A percentile compares a stretch with the other conserved stretches of the same genome.
Evolutionary conservation across 306 rosid genomes (phyloP).

Genomic region (Glycyrrhiza uralensis): DNA sequence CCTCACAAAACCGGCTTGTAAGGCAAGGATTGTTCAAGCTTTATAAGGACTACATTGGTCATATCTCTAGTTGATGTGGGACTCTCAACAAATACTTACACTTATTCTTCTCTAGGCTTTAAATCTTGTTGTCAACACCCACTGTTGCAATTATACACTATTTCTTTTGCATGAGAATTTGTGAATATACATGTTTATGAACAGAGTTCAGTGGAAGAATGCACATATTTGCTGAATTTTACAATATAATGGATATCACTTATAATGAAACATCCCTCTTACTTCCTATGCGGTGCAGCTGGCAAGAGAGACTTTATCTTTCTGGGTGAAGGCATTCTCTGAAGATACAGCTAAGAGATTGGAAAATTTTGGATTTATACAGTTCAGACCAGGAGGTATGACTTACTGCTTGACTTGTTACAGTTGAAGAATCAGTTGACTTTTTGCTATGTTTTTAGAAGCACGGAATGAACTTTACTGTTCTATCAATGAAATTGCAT

Average conservation of each 20-base stretch:
- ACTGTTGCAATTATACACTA: not conserved
- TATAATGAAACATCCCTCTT: slow-evolving; percentile 9
- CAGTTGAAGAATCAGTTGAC: not conserved
- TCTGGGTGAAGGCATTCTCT: slow-evolving; percentile 99
- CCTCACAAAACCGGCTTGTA: too few relatives aligned
- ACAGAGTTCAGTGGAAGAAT: not conserved
- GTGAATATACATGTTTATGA: not conserved
- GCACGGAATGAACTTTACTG: not conserved
- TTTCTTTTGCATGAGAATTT: slow-evolving; percentile 16
- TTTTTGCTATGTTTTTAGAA: not conserved
- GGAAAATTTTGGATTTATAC: slow-evolving; percentile 98
- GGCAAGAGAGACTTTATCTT: slow-evolving; percentile 97
- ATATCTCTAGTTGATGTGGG: too few relatives aligned
- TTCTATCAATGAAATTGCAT: not conserved
- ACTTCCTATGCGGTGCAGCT: slow-evolving; percentile 49
- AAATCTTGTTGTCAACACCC: not conserved
- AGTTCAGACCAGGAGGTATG: slow-evolving; percentile 98
- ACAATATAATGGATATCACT: slow-evolving; percentile 9
- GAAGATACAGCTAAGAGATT: slow-evolving; percentile 98
- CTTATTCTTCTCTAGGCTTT: not conserved
- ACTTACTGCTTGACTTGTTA: slow-evolving; percentile 19
- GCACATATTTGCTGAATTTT: slow-evolving; percentile 11
- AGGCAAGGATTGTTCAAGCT: too few relatives aligned
- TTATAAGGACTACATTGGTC: too few relatives aligned
- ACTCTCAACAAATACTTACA: too few relatives aligned